Conservation (phyloP, 805 yeast genomes). For the Zygosaccharomyces lentus region DNA sequence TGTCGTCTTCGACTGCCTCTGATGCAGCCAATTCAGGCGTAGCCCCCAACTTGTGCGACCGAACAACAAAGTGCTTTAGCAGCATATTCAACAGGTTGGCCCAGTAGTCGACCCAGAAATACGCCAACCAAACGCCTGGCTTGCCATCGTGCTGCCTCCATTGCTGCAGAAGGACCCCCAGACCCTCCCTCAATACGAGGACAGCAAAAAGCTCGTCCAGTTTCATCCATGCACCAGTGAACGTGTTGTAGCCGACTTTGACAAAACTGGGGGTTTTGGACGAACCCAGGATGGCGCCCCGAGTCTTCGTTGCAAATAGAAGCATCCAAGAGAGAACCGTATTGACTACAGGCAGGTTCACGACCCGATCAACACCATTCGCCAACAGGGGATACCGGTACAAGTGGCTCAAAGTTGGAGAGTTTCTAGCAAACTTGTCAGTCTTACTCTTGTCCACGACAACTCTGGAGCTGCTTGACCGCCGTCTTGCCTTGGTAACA, state of each 20-base stretch:
- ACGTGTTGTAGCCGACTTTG: conserved; percentile 16
- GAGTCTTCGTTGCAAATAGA: conserved; percentile 12
- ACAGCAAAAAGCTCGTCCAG: conserved; percentile 27
- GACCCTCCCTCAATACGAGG: conserved; percentile 31
- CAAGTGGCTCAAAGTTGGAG: conserved; percentile 26
- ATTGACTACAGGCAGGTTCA: conserved; percentile 20
- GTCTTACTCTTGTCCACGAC: conserved; percentile 25
- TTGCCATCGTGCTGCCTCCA: conserved; percentile 18
- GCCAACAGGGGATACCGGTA: conserved; percentile 21
- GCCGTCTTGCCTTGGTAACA: not conserved
- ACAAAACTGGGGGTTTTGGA: conserved; percentile 18
- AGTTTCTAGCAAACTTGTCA: conserved; percentile 26
- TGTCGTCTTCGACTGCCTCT: conserved; percentile 6
- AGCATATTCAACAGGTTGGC: conserved; percentile 32
- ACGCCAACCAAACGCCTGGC: conserved; percentile 30
- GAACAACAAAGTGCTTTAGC: conserved; percentile 27
- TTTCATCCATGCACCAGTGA: conserved; percentile 12
- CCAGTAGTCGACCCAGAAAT: conserved; percentile 29
- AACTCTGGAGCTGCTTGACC: conserved; percentile 10
- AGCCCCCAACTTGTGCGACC: conserved; percentile 25
- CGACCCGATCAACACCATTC: conserved; percentile 13
- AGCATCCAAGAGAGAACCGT: conserved; percentile 15
- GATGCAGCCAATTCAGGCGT: not conserved
- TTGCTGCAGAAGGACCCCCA: conserved; percentile 24
- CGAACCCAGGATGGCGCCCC: conserved; percentile 19